A percentile compares a stretch with the other conserved stretches of the same genome.
phyloP scores from a whole-genome alignment of 2,329 filamentous ascomycete species.

The Lanzia echinophila region DNA sequence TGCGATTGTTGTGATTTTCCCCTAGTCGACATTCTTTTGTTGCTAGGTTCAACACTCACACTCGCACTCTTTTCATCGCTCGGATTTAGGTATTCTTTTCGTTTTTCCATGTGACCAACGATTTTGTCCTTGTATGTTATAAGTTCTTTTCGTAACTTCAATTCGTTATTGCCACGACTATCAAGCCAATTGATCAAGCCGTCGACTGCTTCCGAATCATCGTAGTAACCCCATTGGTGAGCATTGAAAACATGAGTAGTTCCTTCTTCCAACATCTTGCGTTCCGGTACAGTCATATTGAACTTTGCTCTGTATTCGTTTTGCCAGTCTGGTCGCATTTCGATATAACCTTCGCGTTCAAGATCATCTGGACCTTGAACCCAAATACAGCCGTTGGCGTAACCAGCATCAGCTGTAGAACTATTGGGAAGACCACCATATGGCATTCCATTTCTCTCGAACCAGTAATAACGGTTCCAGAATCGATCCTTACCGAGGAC shows the following conservation, averaged over 20 bases:
- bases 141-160: conserved; percentile 83
- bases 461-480: conserved; percentile 99
- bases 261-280: conserved; percentile 82
- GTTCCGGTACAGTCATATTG: conserved; percentile 75
- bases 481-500: conserved; percentile 91
- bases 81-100: conserved; percentile 62
- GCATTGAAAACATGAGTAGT: conserved; percentile 69
- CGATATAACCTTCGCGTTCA: conserved; percentile 79
- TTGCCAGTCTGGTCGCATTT: conserved; percentile 63
- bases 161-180: conserved; percentile 75
- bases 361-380: conserved; percentile 90
- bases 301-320: conserved; percentile 72
- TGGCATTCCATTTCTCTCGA: conserved; percentile 97
- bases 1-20: conserved; percentile 41
- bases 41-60: conserved; percentile 36
- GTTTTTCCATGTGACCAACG: conserved; percentile 69
- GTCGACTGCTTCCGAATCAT: conserved; percentile 71
- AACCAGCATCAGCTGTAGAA: conserved; percentile 79
- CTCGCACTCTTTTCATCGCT: conserved; percentile 41
- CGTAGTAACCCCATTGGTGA: conserved; percentile 84
- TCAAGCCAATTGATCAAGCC: conserved; percentile 84
- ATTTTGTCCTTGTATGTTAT: conserved; percentile 70
- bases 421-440: conserved; percentile 81
- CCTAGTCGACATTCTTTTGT: conserved; percentile 51
- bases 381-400: conserved; percentile 94